phyloP scores from a whole-genome alignment of 768 basidiomycete species.

The Tylopilus intermedius region DNA sequence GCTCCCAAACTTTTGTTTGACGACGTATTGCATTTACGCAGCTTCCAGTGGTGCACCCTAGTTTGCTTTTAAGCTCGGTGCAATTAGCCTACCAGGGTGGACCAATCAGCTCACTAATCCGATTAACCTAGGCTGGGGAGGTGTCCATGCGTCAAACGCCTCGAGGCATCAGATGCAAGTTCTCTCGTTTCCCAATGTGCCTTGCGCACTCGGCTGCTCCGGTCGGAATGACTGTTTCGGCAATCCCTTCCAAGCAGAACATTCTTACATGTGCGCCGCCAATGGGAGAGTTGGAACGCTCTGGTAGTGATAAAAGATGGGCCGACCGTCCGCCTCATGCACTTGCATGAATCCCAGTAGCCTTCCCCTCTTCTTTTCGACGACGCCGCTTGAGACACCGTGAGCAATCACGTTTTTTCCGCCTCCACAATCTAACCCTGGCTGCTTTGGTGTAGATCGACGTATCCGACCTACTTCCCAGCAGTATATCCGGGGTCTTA shows the following conservation, averaged over 20 bases:
- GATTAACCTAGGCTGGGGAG: neutral
- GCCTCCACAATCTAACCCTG: neutral
- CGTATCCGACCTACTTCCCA: neutral
- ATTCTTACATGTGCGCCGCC: neutral
- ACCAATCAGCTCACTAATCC: neutral
- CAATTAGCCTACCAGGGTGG: neutral
- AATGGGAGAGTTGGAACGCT: slow-evolving; percentile 10
- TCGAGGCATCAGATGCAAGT: neutral
- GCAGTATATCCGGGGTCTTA: neutral
- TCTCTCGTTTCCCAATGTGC: neutral
- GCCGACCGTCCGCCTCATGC: neutral
- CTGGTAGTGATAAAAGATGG: neutral
- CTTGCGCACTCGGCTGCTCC: neutral
- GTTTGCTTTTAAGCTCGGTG: neutral
- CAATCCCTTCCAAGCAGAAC: neutral
- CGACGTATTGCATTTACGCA: neutral
- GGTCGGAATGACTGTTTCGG: neutral
- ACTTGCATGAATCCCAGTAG: neutral
- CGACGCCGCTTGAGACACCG: neutral
- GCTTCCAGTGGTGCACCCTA: neutral
- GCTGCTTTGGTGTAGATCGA: neutral
- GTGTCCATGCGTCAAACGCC: neutral
- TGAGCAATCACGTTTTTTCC: neutral
- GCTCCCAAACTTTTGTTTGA: too few species aligned
- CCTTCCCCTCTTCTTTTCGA: too few species aligned